phyloP scores from a whole-genome alignment of 1,139 yeast species.

The Hyphopichia burtonii region DNA sequence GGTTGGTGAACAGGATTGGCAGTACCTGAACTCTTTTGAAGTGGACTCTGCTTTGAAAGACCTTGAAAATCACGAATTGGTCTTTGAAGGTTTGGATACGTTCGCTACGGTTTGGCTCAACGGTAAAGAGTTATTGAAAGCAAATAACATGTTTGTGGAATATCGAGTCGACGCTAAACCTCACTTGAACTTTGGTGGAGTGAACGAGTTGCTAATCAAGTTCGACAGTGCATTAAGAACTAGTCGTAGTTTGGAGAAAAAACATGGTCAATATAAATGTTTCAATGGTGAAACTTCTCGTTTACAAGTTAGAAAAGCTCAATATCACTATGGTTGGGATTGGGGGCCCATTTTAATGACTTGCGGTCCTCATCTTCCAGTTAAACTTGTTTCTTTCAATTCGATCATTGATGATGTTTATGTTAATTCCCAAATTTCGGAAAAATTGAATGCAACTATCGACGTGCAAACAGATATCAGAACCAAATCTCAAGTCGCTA shows the following conservation, averaged over 20 bases:
- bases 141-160: constrained; percentile 40
- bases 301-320: constrained; percentile 49
- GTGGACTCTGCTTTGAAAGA: constrained; percentile 15
- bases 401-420: constrained; percentile 17
- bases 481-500: background rate
- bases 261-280: constrained; percentile 19
- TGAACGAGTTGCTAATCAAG: constrained; percentile 13
- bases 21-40: constrained; percentile 22
- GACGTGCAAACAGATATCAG: background rate
- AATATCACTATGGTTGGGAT: constrained; percentile 59
- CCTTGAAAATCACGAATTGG: constrained; percentile 20
- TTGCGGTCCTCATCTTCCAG: constrained; percentile 49
- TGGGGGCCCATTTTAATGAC: constrained; percentile 53
- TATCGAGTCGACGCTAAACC: constrained; percentile 14
- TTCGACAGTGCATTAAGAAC: constrained; percentile 21
- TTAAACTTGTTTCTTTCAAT: constrained; percentile 27
- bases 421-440: constrained; percentile 16
- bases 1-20: constrained; percentile 47
- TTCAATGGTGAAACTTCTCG: constrained; percentile 44
- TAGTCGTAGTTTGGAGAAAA: constrained; percentile 20
- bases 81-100: constrained; percentile 47
- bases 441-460: constrained; percentile 1
- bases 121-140: constrained; percentile 23
- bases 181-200: constrained; percentile 6
- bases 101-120: constrained; percentile 39